Evolutionary conservation across 2,329 filamentous ascomycete species (phyloP).

Genomic region (Hirsutella rhossiliensis): DNA sequence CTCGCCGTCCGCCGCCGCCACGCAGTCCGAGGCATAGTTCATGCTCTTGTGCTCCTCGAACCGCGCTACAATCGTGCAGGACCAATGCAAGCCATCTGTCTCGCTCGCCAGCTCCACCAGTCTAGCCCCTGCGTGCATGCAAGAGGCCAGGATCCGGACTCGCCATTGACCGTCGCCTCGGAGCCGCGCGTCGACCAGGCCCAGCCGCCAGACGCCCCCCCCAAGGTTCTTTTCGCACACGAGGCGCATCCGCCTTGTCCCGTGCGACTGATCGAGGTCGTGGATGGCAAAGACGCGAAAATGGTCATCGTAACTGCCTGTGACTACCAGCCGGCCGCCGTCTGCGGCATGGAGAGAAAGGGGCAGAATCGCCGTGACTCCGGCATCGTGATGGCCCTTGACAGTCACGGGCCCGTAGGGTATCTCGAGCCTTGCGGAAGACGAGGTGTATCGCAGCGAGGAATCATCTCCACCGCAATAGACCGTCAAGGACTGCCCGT

Average conservation of each 20-base stretch:
- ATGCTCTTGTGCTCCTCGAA: constrained; percentile 87
- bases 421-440: constrained; percentile 7
- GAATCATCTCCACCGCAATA: constrained; percentile 72
- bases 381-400: constrained; percentile 56
- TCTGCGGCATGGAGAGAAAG: constrained; percentile 32
- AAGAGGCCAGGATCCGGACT: constrained; percentile 61
- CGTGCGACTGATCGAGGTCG: constrained; percentile 26
- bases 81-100: constrained; percentile 32
- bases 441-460: constrained; percentile 34
- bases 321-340: constrained; percentile 51
- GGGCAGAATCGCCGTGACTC: constrained; percentile 78
- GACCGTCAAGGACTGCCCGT: constrained; percentile 22
- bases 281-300: constrained; percentile 53
- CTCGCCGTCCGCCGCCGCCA: constrained; percentile 21
- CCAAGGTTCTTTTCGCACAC: constrained; percentile 59
- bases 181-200: constrained; percentile 34
- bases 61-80: constrained; percentile 51
- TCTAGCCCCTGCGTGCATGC: constrained; percentile 80
- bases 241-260: constrained; percentile 31
- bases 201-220: constrained; percentile 78
- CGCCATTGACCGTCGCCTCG: constrained; percentile 14
- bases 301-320: constrained; percentile 84
- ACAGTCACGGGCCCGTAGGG: constrained; percentile 16
- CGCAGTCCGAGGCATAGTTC: constrained; percentile 80
- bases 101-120: constrained; percentile 39